A percentile compares a stretch with the other conserved stretches of the same genome.
Conservation (phyloP, 306 rosid species). For the Casuarina equisetifolia region DNA sequence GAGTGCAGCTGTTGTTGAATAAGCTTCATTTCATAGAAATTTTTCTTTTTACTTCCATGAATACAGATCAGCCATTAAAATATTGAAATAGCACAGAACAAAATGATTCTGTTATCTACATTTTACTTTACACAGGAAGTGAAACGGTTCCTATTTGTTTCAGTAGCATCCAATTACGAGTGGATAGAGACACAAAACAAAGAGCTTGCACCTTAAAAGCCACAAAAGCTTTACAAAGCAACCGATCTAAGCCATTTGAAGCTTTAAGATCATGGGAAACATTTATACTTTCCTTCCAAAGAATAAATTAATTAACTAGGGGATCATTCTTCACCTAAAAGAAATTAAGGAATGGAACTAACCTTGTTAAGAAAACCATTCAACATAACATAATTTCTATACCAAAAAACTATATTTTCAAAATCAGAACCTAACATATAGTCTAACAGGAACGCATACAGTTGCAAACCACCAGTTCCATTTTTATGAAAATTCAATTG, state of each 20-base stretch:
- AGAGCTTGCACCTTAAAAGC: background rate
- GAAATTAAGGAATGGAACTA: background rate
- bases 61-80: background rate
- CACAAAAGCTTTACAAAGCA: background rate
- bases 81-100: background rate
- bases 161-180: background rate
- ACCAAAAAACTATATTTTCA: background rate
- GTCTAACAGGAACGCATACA: background rate
- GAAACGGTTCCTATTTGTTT: background rate
- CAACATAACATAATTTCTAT: background rate
- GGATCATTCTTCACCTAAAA: background rate
- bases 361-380: background rate
- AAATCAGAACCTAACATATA: background rate
- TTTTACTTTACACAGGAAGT: background rate
- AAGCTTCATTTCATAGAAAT: background rate
- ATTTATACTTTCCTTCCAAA: background rate
- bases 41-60: background rate
- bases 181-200: background rate
- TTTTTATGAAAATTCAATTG: background rate
- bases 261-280: background rate
- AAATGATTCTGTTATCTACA: background rate
- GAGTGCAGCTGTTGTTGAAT: background rate
- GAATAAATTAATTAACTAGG: background rate
- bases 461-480: background rate
- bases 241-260: background rate